Evolutionary conservation across 2,329 filamentous ascomycete species (phyloP).

Genomic region (Macroventuria anomochaeta): DNA sequence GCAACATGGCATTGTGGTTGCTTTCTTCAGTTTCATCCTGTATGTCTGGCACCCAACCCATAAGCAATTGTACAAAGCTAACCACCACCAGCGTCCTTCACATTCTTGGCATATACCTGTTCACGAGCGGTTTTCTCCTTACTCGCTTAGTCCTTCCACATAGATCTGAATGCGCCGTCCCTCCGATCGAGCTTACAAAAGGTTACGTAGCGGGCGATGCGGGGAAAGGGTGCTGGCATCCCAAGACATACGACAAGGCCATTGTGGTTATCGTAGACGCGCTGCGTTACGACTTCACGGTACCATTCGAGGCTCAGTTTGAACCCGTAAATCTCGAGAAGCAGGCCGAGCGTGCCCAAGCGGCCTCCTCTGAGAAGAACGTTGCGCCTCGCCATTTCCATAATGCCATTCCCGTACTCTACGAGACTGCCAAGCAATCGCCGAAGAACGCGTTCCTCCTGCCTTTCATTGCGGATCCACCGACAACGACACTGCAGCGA

Average conservation of each 20-base stretch:
- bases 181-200: constrained; percentile 65
- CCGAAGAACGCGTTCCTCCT: constrained; percentile 87
- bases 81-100: constrained; percentile 69
- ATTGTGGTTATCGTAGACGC: constrained; percentile 92
- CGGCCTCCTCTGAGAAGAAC: constrained; percentile 23
- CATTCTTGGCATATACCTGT: constrained; percentile 82
- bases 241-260: constrained; percentile 89
- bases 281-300: constrained; percentile 93
- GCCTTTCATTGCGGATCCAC: constrained; percentile 96
- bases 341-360: constrained; percentile 7
- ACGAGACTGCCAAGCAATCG: constrained; percentile 76
- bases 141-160: constrained; percentile 82
- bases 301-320: constrained; percentile 70
- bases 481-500: constrained; percentile 89
- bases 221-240: constrained; percentile 88
- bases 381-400: constrained; percentile 70
- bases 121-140: constrained; percentile 92
- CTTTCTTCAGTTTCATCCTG: constrained; percentile 74
- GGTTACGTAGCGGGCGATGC: constrained; percentile 49
- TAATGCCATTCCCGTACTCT: constrained; percentile 83
- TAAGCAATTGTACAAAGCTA: constrained; percentile 3
- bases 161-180: constrained; percentile 76
- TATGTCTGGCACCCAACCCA: constrained; percentile 40
- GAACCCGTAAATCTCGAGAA: constrained; percentile 47
- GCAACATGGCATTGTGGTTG: constrained; percentile 60